Base-by-base conservation (phyloP, 169 alveolate genomes). In the Plasmodium yoelii region DNA sequence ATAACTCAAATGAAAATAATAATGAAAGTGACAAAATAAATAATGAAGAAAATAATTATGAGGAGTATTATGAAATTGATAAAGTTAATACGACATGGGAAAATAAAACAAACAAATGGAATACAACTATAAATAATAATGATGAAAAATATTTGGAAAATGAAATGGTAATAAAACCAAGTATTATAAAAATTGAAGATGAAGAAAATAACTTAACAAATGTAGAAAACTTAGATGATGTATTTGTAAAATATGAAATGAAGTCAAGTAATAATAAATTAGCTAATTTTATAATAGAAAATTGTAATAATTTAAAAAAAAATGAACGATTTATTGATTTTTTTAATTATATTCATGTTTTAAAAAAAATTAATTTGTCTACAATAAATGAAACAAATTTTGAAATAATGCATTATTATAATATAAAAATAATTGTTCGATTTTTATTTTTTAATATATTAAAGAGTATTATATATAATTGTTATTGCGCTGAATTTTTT, bases 371-470 rank as follows among this genome's bases (percentile, higher is more conserved):
- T 19, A 82, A 82, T 46, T 22, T 82, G 68, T 71, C 74, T 22
- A 82, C 74, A n/a, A 82, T 82, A 67, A 68, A 82, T 49, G 90
- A 82, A 47, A 67, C 56, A 24, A 82, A 82, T 34, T 67, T 82
- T 61, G 90, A 82, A 67, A 82, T 82, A 39, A 55, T 82, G 49
- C 65, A 72, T 44, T 82, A 34, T 82, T 65, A 65, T 49, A 34
- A 82, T 19, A 61, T 55, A 60, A 82, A 82, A 55, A 67, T 82
- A 51, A 61, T 82, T 42, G 90, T 82, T 5, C 90, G 68, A 60
- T 82, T 65, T 67, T 67, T 82, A 19, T 82, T 82, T 67, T 82
- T 44, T 60, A 82, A 34, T 56, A 44, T 82, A 44, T 67, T 67
- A 60, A 82, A 82, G 49, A 67, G 64, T 51, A 65, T 82, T 65